Conservation (phyloP, 495 filamentous ascomycete species). For the Penicillium cinerascens region DNA sequence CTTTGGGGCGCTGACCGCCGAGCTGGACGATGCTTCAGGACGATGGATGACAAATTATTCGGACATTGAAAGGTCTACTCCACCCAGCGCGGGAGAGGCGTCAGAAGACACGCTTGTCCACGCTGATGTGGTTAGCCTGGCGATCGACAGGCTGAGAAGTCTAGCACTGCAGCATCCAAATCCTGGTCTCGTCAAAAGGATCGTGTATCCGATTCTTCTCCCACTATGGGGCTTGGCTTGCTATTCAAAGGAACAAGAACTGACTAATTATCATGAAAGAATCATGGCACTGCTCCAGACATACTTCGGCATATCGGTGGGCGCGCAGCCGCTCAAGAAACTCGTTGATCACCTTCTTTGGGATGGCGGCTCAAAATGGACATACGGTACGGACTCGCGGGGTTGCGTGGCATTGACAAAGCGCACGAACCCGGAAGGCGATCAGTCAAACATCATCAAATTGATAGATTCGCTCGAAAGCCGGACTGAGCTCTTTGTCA, state of each 20-base stretch:
- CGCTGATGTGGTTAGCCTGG: slow-evolving; percentile 25
- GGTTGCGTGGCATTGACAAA: slow-evolving; percentile 36
- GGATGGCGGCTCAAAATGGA: slow-evolving; percentile 49
- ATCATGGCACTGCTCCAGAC: slow-evolving; percentile 38
- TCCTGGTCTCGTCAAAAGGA: slow-evolving; percentile 65
- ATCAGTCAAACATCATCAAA: slow-evolving; percentile 34
- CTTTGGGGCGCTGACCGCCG: slow-evolving; percentile 58
- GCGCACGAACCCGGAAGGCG: slow-evolving; percentile 10
- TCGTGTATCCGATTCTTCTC: slow-evolving; percentile 61
- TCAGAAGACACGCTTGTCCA: slow-evolving; percentile 17
- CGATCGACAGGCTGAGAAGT: slow-evolving; percentile 54
- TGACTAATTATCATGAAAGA: slow-evolving; percentile 26
- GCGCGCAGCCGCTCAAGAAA: slow-evolving; percentile 39
- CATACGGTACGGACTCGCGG: slow-evolving; percentile 31
- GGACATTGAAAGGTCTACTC: slow-evolving; percentile 3
- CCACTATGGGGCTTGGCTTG: slow-evolving; percentile 66
- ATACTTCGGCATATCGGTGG: slow-evolving; percentile 48
- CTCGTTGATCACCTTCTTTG: slow-evolving; percentile 50
- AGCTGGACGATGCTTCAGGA: slow-evolving; percentile 26
- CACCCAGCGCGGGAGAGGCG: not conserved
- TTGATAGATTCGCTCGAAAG: slow-evolving; percentile 37
- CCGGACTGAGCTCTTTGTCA: slow-evolving; percentile 50
- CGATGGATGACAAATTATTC: slow-evolving; percentile 22
- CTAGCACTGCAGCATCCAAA: slow-evolving; percentile 67
- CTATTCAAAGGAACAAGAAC: slow-evolving; percentile 43